A percentile compares a stretch with the other conserved stretches of the same genome.
Evolutionary conservation across 257 asterid species (phyloP).

Genomic region (Solanum tacnaense): DNA sequence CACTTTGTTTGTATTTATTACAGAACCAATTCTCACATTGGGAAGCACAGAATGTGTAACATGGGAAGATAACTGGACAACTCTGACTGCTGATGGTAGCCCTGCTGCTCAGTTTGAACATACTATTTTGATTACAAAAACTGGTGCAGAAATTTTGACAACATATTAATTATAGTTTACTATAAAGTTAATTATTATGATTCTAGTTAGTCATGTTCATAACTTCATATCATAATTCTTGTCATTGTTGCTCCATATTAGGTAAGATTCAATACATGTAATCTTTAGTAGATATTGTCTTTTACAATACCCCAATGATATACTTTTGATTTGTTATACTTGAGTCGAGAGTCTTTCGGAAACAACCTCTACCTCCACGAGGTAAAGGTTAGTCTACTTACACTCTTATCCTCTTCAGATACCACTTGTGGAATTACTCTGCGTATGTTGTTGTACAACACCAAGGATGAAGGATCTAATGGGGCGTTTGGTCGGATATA

Average conservation of each 20-base stretch:
- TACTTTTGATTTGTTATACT: not conserved
- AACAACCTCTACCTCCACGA: not conserved
- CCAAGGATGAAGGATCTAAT: not conserved
- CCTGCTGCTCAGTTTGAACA: conserved; percentile 98
- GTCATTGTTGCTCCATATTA: not conserved
- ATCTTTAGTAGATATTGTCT: not conserved
- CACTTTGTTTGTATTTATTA: conserved; percentile 2
- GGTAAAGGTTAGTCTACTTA: not conserved
- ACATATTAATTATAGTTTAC: conserved; percentile 15
- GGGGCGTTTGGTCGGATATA: not conserved
- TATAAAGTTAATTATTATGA: not conserved
- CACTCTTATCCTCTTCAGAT: not conserved
- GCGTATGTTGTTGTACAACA: not conserved
- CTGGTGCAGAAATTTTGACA: conserved; percentile 86
- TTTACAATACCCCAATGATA: not conserved
- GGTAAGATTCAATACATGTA: not conserved
- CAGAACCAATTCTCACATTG: conserved; percentile 91
- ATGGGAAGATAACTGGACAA: conserved; percentile 99
- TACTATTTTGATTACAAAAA: conserved; percentile 79
- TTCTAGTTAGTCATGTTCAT: not conserved
- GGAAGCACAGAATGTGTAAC: conserved; percentile 77
- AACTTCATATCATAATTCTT: not conserved
- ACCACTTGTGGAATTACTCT: not conserved
- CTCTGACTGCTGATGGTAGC: conserved; percentile 89
- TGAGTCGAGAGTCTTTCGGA: not conserved